Conservation (phyloP, 306 rosid species). For the Prunus campanulata region DNA sequence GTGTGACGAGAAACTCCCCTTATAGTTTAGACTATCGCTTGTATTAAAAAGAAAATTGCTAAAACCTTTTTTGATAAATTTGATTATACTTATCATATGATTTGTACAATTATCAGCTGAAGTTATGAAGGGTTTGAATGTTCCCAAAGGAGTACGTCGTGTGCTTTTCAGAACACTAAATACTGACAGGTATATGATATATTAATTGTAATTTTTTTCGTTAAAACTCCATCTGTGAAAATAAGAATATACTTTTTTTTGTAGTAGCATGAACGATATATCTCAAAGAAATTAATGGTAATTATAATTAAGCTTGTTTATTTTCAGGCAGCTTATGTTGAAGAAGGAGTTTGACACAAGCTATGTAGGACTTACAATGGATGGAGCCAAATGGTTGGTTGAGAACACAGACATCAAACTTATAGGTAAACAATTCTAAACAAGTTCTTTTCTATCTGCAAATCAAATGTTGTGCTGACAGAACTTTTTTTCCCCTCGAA, state of each 20-base stretch:
- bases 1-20: too few species aligned
- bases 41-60: too few species aligned
- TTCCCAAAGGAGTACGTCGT: slow-evolving; percentile 52
- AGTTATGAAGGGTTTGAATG: slow-evolving; percentile 68
- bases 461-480: slow-evolving; percentile 37
- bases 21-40: too few species aligned
- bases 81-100: too few species aligned
- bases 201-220: too few species aligned
- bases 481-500: background rate
- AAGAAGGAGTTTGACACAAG: slow-evolving; percentile 65
- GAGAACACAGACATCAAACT: slow-evolving; percentile 90
- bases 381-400: slow-evolving; percentile 92
- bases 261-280: too few species aligned
- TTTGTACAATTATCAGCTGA: slow-evolving; percentile 46
- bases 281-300: background rate
- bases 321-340: slow-evolving; percentile 79
- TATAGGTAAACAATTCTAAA: background rate
- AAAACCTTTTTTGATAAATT: too few species aligned
- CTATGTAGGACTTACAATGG: slow-evolving; percentile 70
- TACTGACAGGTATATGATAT: slow-evolving; percentile 31
- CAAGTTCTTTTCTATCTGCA: too few species aligned
- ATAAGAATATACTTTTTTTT: too few species aligned
- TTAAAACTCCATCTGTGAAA: too few species aligned
- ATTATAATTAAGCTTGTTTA: slow-evolving; percentile 7
- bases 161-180: background rate